Base-by-base conservation (phyloP, 73 alveolate genomes). In the Urostyla sp. region DNA sequence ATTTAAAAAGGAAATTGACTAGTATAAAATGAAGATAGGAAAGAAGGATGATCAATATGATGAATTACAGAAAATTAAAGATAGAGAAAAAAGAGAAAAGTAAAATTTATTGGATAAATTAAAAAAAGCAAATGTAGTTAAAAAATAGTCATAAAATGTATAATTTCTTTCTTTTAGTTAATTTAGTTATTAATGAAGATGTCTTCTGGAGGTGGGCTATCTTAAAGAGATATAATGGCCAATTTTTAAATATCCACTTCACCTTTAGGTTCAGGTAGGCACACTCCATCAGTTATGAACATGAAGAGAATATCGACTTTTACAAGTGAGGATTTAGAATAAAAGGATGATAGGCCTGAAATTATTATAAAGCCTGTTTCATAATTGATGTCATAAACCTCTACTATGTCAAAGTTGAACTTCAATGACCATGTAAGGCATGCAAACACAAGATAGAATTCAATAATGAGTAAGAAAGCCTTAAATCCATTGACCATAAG, bases 1-100 rank as follows among this genome's bases (percentile, higher is more conserved):
- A 37, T 32, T 63, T 2, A 63, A 60, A 38, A 13, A 30, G 18
- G 57, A 63, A 40, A 63, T 63, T 20, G 79, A 63, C 7, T 7
- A 28, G 3, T 31, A 11, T 2, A 3, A 15, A 8, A 63, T 43
- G 26, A 60, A 63, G 35, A 20, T 34, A 2, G n/a, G 44, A 32
- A 63, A 63, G 43, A 63, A 40, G 27, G 79, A 63, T 2, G 44
- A 63, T 3, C 20, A 63, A 18, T 43, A 43, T 1, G 44, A 35
- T 13, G 4, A 24, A 11, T 23, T 63, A 2, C 10, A 10, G 15
- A 36, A 37, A 23, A 63, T 43, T 21, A 21, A 43, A 3, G 79
- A 63, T 26, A 16, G 37, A n/a, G 79, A 63, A 21, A 4, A 40
- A 7, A 43, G 28, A 13, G 79, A 63, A 23, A 63, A 63, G 26